Evolutionary conservation across 164 flowering plant genomes (phyloP).

Genomic region (Malania oleifera): DNA sequence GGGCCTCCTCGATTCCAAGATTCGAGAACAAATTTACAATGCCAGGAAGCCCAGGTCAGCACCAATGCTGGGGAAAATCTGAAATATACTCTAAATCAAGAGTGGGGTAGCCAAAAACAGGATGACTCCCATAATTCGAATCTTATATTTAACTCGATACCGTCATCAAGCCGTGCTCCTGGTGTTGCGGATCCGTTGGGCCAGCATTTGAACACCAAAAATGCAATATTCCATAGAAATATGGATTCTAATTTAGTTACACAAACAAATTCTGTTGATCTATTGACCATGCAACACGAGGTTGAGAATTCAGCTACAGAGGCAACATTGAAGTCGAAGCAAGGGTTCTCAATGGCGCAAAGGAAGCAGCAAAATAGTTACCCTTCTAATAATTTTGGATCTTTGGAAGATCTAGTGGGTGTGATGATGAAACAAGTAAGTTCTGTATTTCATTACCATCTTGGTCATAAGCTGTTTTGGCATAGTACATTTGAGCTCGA

Average conservation of each 20-base stretch:
- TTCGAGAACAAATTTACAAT: conserved; percentile 28
- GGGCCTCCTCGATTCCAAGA: conserved; percentile 22
- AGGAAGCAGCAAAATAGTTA: conserved; percentile 30
- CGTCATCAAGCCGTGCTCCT: conserved; percentile 23
- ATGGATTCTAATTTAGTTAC: conserved; percentile 21
- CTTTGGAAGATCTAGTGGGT: conserved; percentile 55
- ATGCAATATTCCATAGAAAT: conserved; percentile 15
- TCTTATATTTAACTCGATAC: conserved; percentile 22
- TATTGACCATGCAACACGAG: conserved; percentile 27
- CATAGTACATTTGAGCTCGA: no score
- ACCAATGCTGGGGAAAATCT: conserved; percentile 23
- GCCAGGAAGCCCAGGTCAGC: conserved; percentile 24
- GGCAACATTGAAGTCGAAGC: conserved; percentile 25
- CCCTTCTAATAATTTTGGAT: conserved; percentile 26
- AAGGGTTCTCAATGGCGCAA: conserved; percentile 26
- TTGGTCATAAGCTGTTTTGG: no score
- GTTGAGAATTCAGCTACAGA: conserved; percentile 24
- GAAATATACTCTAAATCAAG: conserved; percentile 22
- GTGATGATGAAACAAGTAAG: conserved; percentile 48
- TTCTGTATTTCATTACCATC: background rate
- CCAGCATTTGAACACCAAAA: conserved; percentile 28
- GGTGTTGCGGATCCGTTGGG: conserved; percentile 17
- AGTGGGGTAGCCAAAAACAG: conserved; percentile 29
- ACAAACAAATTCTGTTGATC: conserved; percentile 24
- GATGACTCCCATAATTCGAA: conserved; percentile 22